These are phyloP conservation scores for Rhamnella rubrinervis DNA, from an alignment of 331 rosid genomes.

Conservation along the genomic window DNA sequence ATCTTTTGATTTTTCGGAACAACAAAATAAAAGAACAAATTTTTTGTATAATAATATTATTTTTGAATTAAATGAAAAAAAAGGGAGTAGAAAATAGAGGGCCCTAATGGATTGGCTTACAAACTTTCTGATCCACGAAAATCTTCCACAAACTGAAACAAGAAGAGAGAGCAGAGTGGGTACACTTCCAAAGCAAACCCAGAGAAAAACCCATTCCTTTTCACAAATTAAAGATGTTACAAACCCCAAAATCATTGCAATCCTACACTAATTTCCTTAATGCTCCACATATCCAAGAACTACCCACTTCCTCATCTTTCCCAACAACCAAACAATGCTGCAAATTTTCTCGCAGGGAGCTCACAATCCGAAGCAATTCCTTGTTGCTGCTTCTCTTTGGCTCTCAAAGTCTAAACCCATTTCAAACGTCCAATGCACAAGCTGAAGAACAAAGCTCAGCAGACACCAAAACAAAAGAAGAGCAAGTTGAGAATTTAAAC, in stretches of 20 bases:
- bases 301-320: slow-evolving; percentile 29
- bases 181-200: background rate
- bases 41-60: no score
- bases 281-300: slow-evolving; percentile 41
- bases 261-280: slow-evolving; percentile 37
- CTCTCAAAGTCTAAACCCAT: slow-evolving; percentile 40
- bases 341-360: slow-evolving; percentile 64
- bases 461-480: slow-evolving; percentile 11
- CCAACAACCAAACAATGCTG: slow-evolving; percentile 45
- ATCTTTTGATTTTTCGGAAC: no score
- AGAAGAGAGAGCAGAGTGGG: background rate
- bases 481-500: slow-evolving; percentile 25
- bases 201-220: background rate
- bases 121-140: background rate
- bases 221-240: slow-evolving; percentile 45
- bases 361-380: slow-evolving; percentile 54
- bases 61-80: no score
- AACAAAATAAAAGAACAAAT: no score
- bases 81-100: no score
- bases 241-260: slow-evolving; percentile 38
- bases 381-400: slow-evolving; percentile 63
- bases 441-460: slow-evolving; percentile 59
- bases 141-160: background rate
- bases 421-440: slow-evolving; percentile 41
- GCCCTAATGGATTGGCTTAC: background rate